Conservation (phyloP, 352 stramenopile genomes). For the Pythium brachiatum region DNA sequence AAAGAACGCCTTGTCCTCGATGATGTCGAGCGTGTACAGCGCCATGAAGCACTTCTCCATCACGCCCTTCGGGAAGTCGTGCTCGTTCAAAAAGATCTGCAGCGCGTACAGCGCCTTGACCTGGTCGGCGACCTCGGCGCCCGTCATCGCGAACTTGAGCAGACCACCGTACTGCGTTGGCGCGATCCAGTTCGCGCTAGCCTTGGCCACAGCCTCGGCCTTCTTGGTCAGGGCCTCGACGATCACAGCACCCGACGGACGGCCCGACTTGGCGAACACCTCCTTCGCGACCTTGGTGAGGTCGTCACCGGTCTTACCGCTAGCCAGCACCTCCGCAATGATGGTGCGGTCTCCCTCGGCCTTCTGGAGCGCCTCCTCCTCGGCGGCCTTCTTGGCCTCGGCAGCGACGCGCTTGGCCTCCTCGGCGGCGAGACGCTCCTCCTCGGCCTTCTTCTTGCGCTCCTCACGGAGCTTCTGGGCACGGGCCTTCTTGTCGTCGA, state of each 20-base stretch:
- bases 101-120: constrained; percentile 72
- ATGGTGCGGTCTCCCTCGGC: constrained; percentile 49
- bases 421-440: constrained; percentile 60
- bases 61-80: constrained; percentile 76
- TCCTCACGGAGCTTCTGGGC: constrained; percentile 68
- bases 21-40: constrained; percentile 79
- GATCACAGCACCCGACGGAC: constrained; percentile 43
- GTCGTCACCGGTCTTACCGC: constrained; percentile 63
- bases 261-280: constrained; percentile 44
- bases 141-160: constrained; percentile 51
- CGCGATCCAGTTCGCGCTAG: constrained; percentile 79
- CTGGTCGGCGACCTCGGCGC: constrained; percentile 58
- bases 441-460: constrained; percentile 80
- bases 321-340: constrained; percentile 61
- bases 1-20: constrained; percentile 77
- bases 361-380: constrained; percentile 48
- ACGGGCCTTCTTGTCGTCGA: constrained; percentile 49
- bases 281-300: constrained; percentile 51
- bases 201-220: constrained; percentile 67
- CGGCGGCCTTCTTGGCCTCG: constrained; percentile 54
- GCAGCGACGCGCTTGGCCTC: constrained; percentile 60
- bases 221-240: constrained; percentile 50
- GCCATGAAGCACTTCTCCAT: constrained; percentile 87
- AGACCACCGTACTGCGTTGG: constrained; percentile 57
- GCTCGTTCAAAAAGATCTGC: constrained; percentile 68